These are phyloP conservation scores for Pseudocercospora fijiensis DNA, from an alignment of 2,329 filamentous ascomycete species.

Conservation along the genomic window DNA sequence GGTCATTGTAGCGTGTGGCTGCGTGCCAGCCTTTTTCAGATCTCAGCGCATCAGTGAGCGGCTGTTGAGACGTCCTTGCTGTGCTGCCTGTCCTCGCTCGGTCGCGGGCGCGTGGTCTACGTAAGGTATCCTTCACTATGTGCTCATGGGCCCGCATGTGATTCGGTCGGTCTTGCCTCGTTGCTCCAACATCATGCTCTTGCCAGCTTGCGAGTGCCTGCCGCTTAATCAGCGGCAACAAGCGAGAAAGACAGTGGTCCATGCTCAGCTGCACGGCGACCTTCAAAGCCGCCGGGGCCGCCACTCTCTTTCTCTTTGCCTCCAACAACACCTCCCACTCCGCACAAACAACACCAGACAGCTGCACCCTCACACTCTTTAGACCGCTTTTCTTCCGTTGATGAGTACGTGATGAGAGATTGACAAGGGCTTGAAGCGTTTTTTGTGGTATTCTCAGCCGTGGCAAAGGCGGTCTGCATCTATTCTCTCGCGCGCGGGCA, in stretches of 20 bases:
- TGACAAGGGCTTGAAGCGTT: conserved; percentile 24
- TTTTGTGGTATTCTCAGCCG: conserved; percentile 21
- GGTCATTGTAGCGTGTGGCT: conserved; percentile 51
- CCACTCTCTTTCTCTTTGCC: conserved; percentile 1
- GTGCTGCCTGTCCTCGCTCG: background rate
- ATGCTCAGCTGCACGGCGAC: background rate
- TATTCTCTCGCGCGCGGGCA: conserved; percentile 13
- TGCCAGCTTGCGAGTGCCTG: background rate
- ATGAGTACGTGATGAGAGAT: conserved; percentile 27
- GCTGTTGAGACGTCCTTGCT: background rate
- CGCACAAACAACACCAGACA: conserved; percentile 10
- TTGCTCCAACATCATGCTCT: too few relatives aligned
- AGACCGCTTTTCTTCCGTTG: conserved; percentile 16
- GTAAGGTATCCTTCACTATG: conserved; percentile 1
- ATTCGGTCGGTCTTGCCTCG: background rate
- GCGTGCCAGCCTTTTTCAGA: conserved; percentile 30
- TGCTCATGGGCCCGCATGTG: background rate
- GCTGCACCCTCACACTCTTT: conserved; percentile 13
- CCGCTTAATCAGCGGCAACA: background rate
- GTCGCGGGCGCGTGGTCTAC: background rate
- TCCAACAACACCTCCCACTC: conserved; percentile 10
- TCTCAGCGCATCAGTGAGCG: conserved; percentile 31
- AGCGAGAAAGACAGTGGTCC: background rate
- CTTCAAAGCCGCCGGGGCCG: background rate
- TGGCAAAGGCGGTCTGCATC: conserved; percentile 18